Evolutionary conservation across 169 alveolate species (phyloP), one percentile per base, ranked within the genome.

Genomic region (Plasmodium fragile): DNA sequence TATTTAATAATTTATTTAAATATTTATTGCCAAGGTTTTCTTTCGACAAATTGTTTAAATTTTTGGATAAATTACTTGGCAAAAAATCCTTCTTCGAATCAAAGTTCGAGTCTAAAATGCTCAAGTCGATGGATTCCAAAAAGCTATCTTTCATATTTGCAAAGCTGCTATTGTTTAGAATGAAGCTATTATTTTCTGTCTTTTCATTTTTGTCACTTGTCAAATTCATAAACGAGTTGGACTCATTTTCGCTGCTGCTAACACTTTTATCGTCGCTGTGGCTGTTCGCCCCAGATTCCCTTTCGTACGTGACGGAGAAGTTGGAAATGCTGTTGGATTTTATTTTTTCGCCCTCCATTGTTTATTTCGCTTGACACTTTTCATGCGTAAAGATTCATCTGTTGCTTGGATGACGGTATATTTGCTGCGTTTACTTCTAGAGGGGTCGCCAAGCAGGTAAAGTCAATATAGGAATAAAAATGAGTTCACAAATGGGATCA

Each of bases 91-190:
- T 78, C 75, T 89, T 89, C 18, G 90, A 34, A 59, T 89, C 94
- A 77, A 89, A 89, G 32, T 89, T 89, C 0, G 94, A 89, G 72
- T 89, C 94, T 25, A 89, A 59, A 41, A 89, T 81, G 49, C 94
- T 89, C 82, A 89, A 78, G 70, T 89, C 94, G 28, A 89, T 89
- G 45, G 94, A 89, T 45, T 89, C 94, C 81, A 89, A 45, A 16
- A 89, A 65, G 36, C 94, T 89, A 78, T 89, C 94, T 22, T 89
- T 89, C 36, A 89, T 59, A 78, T 89, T 89, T 55, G 30, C 89
- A 78, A 78, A 89, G 49, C 94, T 89, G n/a, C 89, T 89, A 84
- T 73, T 84, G 59, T 84, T 72, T 73, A 84, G 36, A 43, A 73
- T 49, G 45, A 72, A 84, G 32, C 84, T 84, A 41, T 89, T 89